Conservation (phyloP, 2,329 filamentous ascomycete species). For the Dactylellina drechsleri region DNA sequence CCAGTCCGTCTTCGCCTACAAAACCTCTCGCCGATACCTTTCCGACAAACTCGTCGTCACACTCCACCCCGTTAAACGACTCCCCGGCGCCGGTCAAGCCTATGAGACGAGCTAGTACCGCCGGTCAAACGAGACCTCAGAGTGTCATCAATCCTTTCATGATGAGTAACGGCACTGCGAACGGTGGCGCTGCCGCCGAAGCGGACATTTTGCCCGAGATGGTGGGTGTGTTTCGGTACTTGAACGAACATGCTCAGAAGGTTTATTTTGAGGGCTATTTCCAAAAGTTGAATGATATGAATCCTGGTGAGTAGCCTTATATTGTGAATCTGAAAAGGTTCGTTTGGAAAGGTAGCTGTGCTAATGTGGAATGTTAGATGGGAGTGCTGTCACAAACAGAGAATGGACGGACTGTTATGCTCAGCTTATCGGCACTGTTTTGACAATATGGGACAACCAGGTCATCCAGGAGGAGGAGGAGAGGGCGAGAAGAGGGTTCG, state of each 20-base stretch:
- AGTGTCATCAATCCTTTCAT: slow-evolving; percentile 83
- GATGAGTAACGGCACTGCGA: slow-evolving; percentile 27
- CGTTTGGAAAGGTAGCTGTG: slow-evolving; percentile 14
- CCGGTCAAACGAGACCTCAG: slow-evolving; percentile 72
- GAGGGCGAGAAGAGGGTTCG: slow-evolving; percentile 31
- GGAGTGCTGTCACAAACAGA: slow-evolving; percentile 83
- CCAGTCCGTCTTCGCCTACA: slow-evolving; percentile 36
- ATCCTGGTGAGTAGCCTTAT: slow-evolving; percentile 74
- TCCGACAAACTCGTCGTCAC: slow-evolving; percentile 54
- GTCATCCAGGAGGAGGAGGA: slow-evolving; percentile 81
- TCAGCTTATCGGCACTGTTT: slow-evolving; percentile 91
- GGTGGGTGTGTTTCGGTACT: slow-evolving; percentile 89
- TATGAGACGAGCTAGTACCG: slow-evolving; percentile 56
- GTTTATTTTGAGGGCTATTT: slow-evolving; percentile 98
- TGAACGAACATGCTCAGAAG: slow-evolving; percentile 96
- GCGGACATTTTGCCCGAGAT: slow-evolving; percentile 87
- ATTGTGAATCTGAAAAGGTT: neutral
- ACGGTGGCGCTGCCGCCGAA: slow-evolving; percentile 10
- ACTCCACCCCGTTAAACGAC: slow-evolving; percentile 54
- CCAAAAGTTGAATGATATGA: slow-evolving; percentile 93
- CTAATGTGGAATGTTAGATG: slow-evolving; percentile 69
- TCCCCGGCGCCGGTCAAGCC: slow-evolving; percentile 53
- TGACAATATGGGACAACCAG: slow-evolving; percentile 95
- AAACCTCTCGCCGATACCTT: slow-evolving; percentile 49
- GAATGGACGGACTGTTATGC: slow-evolving; percentile 98